These are phyloP conservation scores for Heimioporus sp. DNA, from an alignment of 768 basidiomycete genomes.

Conservation along the genomic window DNA sequence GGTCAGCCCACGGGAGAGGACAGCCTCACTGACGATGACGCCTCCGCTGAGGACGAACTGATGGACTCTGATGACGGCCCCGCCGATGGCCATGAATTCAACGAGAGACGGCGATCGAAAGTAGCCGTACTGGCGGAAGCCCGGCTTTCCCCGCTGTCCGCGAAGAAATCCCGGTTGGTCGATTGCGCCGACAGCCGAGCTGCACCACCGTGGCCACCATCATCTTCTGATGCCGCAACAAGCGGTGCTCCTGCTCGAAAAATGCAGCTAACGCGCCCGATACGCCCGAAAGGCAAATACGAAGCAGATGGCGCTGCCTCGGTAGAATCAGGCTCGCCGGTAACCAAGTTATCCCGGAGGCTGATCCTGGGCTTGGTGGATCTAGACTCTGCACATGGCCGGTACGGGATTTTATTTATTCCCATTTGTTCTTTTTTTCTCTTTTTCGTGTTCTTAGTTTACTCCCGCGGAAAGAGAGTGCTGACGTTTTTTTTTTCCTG, in stretches of 20 bases:
- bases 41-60: slow-evolving; percentile 33
- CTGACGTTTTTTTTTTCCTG: slow-evolving; percentile 2
- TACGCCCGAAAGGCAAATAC: slow-evolving; percentile 26
- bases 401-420: slow-evolving; percentile 42
- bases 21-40: slow-evolving; percentile 29
- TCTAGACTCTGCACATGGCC: slow-evolving; percentile 55
- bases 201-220: slow-evolving; percentile 19
- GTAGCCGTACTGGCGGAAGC: slow-evolving; percentile 17
- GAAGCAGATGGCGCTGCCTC: slow-evolving; percentile 21
- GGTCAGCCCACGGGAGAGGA: slow-evolving; percentile 27
- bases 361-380: slow-evolving; percentile 46
- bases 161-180: slow-evolving; percentile 25
- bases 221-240: slow-evolving; percentile 15
- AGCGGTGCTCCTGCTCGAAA: slow-evolving; percentile 17
- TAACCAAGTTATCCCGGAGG: slow-evolving; percentile 25
- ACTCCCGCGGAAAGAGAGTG: not conserved
- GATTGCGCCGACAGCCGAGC: slow-evolving; percentile 17
- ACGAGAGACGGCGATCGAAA: slow-evolving; percentile 26
- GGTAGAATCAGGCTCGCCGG: slow-evolving; percentile 12
- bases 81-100: slow-evolving; percentile 20
- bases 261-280: slow-evolving; percentile 19
- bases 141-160: slow-evolving; percentile 13
- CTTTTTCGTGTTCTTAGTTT: not conserved
- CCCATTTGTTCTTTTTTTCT: too few species aligned
- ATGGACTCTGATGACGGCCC: slow-evolving; percentile 35